Evolutionary conservation across 306 rosid species (phyloP).

Genomic region (Quercus gilva): DNA sequence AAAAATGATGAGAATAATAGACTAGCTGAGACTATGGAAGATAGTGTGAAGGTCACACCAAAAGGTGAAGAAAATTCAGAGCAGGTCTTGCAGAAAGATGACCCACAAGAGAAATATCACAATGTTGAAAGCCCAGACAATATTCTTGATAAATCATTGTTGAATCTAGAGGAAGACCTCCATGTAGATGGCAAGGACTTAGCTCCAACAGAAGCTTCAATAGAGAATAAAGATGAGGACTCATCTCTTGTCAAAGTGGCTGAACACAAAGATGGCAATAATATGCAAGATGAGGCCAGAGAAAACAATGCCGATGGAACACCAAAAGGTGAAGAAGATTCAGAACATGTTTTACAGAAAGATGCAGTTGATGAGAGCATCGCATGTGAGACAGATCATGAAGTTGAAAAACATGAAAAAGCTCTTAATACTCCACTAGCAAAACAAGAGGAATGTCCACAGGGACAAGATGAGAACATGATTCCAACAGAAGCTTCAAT

Average conservation of each 20-base stretch:
- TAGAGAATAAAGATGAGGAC: not conserved
- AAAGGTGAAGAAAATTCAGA: not conserved
- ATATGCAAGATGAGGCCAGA: not conserved
- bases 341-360: not conserved
- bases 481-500: conserved; percentile 10
- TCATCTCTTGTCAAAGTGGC: not conserved
- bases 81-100: not conserved
- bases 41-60: not conserved
- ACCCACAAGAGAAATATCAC: conserved; percentile 7
- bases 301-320: not conserved
- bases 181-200: not conserved
- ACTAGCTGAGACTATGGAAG: not conserved
- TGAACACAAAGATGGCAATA: not conserved
- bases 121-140: conserved; percentile 13
- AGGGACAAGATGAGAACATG: not conserved
- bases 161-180: conserved; percentile 14
- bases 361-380: conserved; percentile 20
- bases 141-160: not conserved
- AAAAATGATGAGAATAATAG: not conserved
- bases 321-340: conserved; percentile 9
- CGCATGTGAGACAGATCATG: conserved; percentile 8
- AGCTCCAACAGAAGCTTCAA: not conserved
- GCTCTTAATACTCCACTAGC: not conserved
- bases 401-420: conserved; percentile 14
- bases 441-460: conserved; percentile 13